Conservation (phyloP, 495 filamentous ascomycete genomes). For the Viridothelium virens region DNA sequence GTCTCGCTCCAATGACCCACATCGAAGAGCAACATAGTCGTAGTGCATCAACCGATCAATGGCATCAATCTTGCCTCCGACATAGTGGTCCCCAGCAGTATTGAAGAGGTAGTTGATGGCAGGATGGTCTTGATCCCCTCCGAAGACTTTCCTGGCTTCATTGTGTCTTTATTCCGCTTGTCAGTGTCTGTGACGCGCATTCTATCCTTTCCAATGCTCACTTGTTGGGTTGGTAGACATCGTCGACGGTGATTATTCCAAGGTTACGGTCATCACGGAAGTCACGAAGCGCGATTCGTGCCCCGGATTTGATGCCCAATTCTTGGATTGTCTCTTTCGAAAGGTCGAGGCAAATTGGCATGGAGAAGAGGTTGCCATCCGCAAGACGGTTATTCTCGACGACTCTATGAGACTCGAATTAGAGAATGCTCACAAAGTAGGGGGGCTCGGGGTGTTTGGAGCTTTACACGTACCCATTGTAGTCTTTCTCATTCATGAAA, state of each 20-base stretch:
- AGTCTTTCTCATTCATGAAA: conserved; percentile 96
- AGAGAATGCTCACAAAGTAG: background rate
- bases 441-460: background rate
- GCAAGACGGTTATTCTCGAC: conserved; percentile 77
- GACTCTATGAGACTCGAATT: conserved; percentile 49
- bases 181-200: conserved; percentile 21
- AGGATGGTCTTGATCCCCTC: conserved; percentile 87
- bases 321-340: conserved; percentile 63
- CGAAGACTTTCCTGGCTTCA: conserved; percentile 91
- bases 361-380: conserved; percentile 88
- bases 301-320: conserved; percentile 64
- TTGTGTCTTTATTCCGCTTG: conserved; percentile 50
- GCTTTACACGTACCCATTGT: conserved; percentile 65
- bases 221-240: conserved; percentile 96
- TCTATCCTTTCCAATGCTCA: conserved; percentile 40
- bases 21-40: conserved; percentile 94
- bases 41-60: conserved; percentile 94
- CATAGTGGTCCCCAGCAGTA: conserved; percentile 75
- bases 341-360: conserved; percentile 91
- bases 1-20: conserved; percentile 44
- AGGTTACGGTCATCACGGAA: conserved; percentile 94
- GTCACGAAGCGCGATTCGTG: conserved; percentile 80
- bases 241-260: conserved; percentile 90
- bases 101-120: conserved; percentile 82
- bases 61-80: conserved; percentile 91